phyloP scores from a whole-genome alignment of 2,329 filamentous ascomycete genomes.

The Colletotrichum sp. region DNA sequence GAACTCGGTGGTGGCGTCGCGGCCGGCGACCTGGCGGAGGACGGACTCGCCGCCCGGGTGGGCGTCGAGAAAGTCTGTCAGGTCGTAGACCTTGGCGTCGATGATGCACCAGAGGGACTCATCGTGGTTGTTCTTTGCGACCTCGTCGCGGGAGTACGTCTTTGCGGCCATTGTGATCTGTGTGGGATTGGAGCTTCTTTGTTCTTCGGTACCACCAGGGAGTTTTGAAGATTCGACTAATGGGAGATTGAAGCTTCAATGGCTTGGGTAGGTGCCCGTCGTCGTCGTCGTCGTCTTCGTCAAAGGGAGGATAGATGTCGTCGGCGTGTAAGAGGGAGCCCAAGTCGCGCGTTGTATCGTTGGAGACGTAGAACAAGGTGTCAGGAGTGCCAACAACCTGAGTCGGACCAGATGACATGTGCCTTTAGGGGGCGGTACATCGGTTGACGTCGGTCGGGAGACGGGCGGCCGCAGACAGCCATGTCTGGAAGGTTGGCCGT shows the following conservation, averaged over 20 bases:
- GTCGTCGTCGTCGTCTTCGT: neutral
- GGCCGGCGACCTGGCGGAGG: slow-evolving; percentile 79
- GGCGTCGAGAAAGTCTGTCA: slow-evolving; percentile 83
- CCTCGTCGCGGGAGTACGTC: slow-evolving; percentile 66
- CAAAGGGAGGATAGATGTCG: neutral
- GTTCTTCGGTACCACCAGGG: neutral
- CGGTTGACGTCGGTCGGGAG: slow-evolving; percentile 17
- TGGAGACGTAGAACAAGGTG: neutral
- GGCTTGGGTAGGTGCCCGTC: neutral
- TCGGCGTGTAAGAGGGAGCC: neutral
- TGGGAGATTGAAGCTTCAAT: neutral
- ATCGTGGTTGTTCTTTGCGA: slow-evolving; percentile 77
- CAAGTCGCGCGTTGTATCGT: neutral
- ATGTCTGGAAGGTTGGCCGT: slow-evolving; percentile 10
- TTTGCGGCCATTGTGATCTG: slow-evolving; percentile 40
- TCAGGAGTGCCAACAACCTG: neutral
- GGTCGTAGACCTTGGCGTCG: slow-evolving; percentile 86
- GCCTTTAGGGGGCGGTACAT: neutral
- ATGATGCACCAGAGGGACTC: slow-evolving; percentile 85
- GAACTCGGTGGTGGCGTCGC: slow-evolving; percentile 82
- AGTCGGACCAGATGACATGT: neutral
- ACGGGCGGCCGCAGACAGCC: neutral
- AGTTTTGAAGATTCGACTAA: neutral
- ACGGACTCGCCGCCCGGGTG: slow-evolving; percentile 85
- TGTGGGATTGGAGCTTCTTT: neutral